Evolutionary conservation across 2,329 filamentous ascomycete genomes (phyloP).

Genomic region (Xenoacremonium recifei): DNA sequence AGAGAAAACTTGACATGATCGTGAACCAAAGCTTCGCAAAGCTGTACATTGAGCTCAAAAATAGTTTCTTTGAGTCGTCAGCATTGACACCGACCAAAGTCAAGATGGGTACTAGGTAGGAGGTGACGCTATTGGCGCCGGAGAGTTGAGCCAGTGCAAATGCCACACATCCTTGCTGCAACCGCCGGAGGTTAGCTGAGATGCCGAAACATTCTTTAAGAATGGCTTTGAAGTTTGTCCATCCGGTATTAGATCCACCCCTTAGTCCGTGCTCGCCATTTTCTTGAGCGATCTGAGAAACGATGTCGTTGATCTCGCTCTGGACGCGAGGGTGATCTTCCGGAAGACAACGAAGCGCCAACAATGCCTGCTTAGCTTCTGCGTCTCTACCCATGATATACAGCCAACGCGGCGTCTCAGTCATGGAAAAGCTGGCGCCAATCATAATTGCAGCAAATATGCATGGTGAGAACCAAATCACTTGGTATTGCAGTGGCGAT

Average conservation of each 20-base stretch:
- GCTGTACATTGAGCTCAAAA: slow-evolving; percentile 41
- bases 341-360: slow-evolving; percentile 25
- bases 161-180: slow-evolving; percentile 36
- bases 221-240: slow-evolving; percentile 21
- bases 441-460: slow-evolving; percentile 25
- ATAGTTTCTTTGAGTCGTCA: slow-evolving; percentile 31
- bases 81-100: slow-evolving; percentile 24
- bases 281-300: slow-evolving; percentile 22
- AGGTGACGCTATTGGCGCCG: slow-evolving; percentile 42
- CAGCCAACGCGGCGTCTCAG: slow-evolving; percentile 37
- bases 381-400: slow-evolving; percentile 29
- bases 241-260: no score
- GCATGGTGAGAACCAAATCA: slow-evolving; percentile 23
- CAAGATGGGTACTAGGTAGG: slow-evolving; percentile 43
- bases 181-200: slow-evolving; percentile 37
- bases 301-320: slow-evolving; percentile 29
- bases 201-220: slow-evolving; percentile 37
- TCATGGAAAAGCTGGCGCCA: slow-evolving; percentile 31
- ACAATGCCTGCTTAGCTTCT: slow-evolving; percentile 19
- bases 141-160: slow-evolving; percentile 42
- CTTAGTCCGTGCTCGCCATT: slow-evolving; percentile 8
- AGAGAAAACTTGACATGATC: slow-evolving; percentile 41
- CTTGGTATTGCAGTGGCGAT: slow-evolving; percentile 25
- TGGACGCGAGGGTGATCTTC: slow-evolving; percentile 23
- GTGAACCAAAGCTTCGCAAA: slow-evolving; percentile 42